These are phyloP conservation scores for Microsporum canis DNA, from an alignment of 2,329 filamentous ascomycete species.

Conservation along the genomic window DNA sequence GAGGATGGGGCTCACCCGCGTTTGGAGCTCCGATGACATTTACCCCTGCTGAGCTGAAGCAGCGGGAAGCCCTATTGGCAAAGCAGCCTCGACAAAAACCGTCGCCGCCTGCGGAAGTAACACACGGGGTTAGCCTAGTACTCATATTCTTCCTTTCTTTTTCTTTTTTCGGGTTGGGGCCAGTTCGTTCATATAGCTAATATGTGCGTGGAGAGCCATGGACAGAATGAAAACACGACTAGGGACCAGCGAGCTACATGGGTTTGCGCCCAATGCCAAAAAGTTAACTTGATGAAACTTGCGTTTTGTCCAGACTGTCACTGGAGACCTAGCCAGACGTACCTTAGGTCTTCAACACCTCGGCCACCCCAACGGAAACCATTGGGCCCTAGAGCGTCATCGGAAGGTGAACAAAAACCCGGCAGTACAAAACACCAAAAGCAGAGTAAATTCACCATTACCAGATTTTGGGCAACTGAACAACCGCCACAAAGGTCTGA, in stretches of 20 bases:
- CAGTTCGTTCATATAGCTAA: neutral
- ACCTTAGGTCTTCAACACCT: neutral
- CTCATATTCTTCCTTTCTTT: neutral
- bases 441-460: neutral
- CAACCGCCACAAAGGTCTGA: neutral
- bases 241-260: neutral
- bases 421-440: neutral
- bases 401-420: neutral
- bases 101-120: neutral
- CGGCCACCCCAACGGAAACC: neutral
- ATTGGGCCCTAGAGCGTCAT: neutral
- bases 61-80: conserved; percentile 7
- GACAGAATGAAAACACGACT: neutral
- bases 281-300: neutral
- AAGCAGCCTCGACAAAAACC: neutral
- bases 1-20: conserved; percentile 8
- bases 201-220: neutral
- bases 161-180: neutral
- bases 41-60: conserved; percentile 15
- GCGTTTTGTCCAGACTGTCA: neutral
- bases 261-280: neutral
- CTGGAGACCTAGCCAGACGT: neutral
- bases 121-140: neutral
- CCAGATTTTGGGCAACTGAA: neutral
- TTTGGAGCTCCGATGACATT: conserved; percentile 6